A percentile compares a stretch with the other conserved stretches of the same genome.
Conservation (phyloP, 2,329 filamentous ascomycete genomes). For the Periconia macrospinosa region DNA sequence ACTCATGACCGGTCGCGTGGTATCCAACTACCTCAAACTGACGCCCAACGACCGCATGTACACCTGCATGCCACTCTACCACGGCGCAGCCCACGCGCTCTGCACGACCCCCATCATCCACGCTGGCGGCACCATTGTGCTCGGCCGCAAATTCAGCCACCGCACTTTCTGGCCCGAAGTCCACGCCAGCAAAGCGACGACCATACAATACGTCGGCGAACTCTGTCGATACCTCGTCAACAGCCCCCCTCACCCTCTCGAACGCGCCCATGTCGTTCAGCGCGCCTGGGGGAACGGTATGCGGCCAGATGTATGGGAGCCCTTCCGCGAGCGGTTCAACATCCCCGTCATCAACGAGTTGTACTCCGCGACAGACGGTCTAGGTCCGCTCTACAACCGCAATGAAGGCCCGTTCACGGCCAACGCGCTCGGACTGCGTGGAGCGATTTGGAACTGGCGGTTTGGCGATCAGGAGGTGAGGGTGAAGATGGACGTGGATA, state of each 20-base stretch:
- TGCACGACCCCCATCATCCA: constrained; percentile 32
- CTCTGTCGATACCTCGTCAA: constrained; percentile 41
- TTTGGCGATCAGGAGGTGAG: constrained; percentile 31
- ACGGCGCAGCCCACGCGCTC: constrained; percentile 36
- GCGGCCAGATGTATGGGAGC: constrained; percentile 46
- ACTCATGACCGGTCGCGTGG: constrained; percentile 24
- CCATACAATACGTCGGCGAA: constrained; percentile 44
- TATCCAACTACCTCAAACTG: constrained; percentile 28
- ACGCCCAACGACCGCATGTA: constrained; percentile 35
- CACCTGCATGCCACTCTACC: constrained; percentile 44
- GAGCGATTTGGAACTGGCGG: constrained; percentile 37
- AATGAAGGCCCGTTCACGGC: constrained; percentile 39
- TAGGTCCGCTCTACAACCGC: constrained; percentile 35
- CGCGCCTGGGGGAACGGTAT: constrained; percentile 47
- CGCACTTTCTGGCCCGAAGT: constrained; percentile 44
- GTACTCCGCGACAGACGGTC: constrained; percentile 44
- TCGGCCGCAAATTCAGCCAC: constrained; percentile 37
- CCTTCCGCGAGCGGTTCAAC: constrained; percentile 42
- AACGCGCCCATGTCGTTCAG: constrained; percentile 34
- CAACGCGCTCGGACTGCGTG: constrained; percentile 37
- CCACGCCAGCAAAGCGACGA: constrained; percentile 28
- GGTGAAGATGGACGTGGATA: constrained; percentile 44
- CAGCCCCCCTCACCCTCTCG: constrained; percentile 32
- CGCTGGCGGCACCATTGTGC: constrained; percentile 33
- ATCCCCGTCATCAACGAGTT: constrained; percentile 45